These are phyloP conservation scores for Sarocladium kiliense DNA, from an alignment of 2,329 filamentous ascomycete genomes.

Conservation along the genomic window DNA sequence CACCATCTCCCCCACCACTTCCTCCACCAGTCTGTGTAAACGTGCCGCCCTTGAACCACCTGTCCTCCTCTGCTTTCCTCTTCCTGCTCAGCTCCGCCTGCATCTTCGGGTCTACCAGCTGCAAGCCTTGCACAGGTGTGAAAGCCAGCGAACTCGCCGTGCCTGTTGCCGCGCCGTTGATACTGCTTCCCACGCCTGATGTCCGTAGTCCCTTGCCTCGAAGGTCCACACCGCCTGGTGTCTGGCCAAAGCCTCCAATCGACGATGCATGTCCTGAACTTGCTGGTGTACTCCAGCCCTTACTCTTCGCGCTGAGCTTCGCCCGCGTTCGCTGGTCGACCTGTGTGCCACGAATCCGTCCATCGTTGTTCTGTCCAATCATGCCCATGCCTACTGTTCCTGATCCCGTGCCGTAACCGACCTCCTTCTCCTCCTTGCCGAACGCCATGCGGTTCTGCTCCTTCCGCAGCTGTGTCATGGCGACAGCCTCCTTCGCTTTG, in stretches of 20 bases:
- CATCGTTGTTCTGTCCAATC: constrained; percentile 85
- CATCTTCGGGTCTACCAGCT: constrained; percentile 90
- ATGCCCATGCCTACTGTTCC: constrained; percentile 86
- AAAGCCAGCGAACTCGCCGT: constrained; percentile 87
- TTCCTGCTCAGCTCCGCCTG: constrained; percentile 85
- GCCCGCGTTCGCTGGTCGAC: constrained; percentile 91
- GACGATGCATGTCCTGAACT: constrained; percentile 59
- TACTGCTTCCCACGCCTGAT: constrained; percentile 71
- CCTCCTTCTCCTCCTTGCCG: constrained; percentile 90
- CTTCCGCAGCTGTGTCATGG: constrained; percentile 94
- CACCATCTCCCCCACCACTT: constrained; percentile 50
- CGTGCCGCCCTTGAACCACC: constrained; percentile 96
- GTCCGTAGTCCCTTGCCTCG: constrained; percentile 74
- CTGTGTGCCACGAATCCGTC: constrained; percentile 81
- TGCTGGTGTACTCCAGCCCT: constrained; percentile 76
- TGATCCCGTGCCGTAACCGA: constrained; percentile 84
- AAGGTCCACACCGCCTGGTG: constrained; percentile 60
- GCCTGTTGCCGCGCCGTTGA: constrained; percentile 52
- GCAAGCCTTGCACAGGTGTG: constrained; percentile 88
- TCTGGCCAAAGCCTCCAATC: constrained; percentile 70
- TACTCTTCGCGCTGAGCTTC: constrained; percentile 90
- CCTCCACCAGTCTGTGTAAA: constrained; percentile 77
- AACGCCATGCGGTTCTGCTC: constrained; percentile 96
- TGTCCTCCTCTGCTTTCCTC: constrained; percentile 87
- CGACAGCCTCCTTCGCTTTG: constrained; percentile 93